Evolutionary conservation across 2,329 filamentous ascomycete genomes (phyloP).

Genomic region (Pseudopyrenochaeta lycopersici): DNA sequence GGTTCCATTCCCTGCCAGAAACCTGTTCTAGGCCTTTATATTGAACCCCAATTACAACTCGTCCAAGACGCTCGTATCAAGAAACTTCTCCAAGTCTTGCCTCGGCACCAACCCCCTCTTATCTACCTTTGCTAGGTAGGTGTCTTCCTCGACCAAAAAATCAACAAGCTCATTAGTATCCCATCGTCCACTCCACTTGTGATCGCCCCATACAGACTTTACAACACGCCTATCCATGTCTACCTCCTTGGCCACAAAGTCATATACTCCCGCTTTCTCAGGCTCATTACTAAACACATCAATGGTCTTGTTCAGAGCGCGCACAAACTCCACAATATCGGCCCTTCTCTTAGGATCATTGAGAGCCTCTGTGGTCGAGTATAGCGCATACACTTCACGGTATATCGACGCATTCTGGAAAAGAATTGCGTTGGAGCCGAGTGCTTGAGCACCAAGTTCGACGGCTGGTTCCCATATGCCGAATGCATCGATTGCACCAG

Average conservation of each 20-base stretch:
- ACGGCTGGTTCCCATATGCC: conserved; percentile 39
- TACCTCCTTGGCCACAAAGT: conserved; percentile 23
- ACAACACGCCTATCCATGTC: conserved; percentile 27
- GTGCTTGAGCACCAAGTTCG: conserved; percentile 26
- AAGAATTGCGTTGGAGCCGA: conserved; percentile 25
- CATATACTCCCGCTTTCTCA: conserved; percentile 18
- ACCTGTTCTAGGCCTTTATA: neutral
- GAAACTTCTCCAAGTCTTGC: conserved; percentile 27
- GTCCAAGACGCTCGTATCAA: conserved; percentile 29
- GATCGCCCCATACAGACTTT: conserved; percentile 32
- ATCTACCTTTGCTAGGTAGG: conserved; percentile 29
- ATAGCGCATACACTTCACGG: conserved; percentile 34
- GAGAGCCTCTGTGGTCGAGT: conserved; percentile 34
- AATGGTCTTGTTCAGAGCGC: conserved; percentile 32
- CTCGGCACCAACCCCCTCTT: conserved; percentile 16
- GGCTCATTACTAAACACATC: conserved; percentile 24
- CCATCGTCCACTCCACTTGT: conserved; percentile 33
- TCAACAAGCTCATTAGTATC: conserved; percentile 23
- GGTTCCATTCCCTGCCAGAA: too few relatives aligned
- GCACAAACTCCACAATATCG: conserved; percentile 36
- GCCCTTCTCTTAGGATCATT: conserved; percentile 22
- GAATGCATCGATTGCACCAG: conserved; percentile 29
- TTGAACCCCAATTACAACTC: conserved; percentile 13
- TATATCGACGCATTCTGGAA: conserved; percentile 34
- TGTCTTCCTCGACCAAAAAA: conserved; percentile 34